These are phyloP conservation scores for Leccinum longicurvipes DNA, from an alignment of 768 basidiomycete species.

Conservation along the genomic window DNA sequence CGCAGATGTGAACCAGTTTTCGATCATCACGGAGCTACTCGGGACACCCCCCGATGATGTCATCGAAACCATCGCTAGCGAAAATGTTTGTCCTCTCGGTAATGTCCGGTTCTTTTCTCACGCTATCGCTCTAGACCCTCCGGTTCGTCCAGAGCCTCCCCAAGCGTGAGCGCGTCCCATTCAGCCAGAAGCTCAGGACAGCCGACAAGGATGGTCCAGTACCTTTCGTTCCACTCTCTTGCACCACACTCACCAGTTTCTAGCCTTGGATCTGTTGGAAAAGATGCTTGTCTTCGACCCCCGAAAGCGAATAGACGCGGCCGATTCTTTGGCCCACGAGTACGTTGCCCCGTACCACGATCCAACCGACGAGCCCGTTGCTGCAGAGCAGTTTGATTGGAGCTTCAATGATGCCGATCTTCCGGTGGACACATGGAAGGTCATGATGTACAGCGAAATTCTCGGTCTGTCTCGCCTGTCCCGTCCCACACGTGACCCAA, in stretches of 20 bases:
- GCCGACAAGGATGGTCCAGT: slow-evolving; percentile 80
- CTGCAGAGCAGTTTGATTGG: slow-evolving; percentile 96
- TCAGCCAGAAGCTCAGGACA: slow-evolving; percentile 88
- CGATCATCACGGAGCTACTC: slow-evolving; percentile 96
- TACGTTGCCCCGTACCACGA: slow-evolving; percentile 98
- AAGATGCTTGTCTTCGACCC: slow-evolving; percentile 99
- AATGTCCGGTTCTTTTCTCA: slow-evolving; percentile 8
- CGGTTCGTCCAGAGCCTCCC: slow-evolving; percentile 98
- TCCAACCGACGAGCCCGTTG: slow-evolving; percentile 94
- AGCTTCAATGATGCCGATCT: slow-evolving; percentile 99
- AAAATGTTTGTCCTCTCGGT: slow-evolving; percentile 68
- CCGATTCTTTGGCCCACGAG: slow-evolving; percentile 84
- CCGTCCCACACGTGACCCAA: not conserved
- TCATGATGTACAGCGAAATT: slow-evolving; percentile 99
- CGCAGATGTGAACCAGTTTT: slow-evolving; percentile 98
- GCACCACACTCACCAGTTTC: slow-evolving; percentile 2
- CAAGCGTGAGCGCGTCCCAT: slow-evolving; percentile 93
- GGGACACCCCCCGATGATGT: slow-evolving; percentile 99
- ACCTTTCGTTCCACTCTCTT: not conserved
- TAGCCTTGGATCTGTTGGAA: slow-evolving; percentile 93
- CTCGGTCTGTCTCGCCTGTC: slow-evolving; percentile 59
- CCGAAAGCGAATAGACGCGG: slow-evolving; percentile 91
- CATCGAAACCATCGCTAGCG: slow-evolving; percentile 96
- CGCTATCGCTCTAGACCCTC: slow-evolving; percentile 63
- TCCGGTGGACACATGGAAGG: slow-evolving; percentile 99